phyloP scores from a whole-genome alignment of 345 rosid species.

The Lenwebbia sp. region DNA sequence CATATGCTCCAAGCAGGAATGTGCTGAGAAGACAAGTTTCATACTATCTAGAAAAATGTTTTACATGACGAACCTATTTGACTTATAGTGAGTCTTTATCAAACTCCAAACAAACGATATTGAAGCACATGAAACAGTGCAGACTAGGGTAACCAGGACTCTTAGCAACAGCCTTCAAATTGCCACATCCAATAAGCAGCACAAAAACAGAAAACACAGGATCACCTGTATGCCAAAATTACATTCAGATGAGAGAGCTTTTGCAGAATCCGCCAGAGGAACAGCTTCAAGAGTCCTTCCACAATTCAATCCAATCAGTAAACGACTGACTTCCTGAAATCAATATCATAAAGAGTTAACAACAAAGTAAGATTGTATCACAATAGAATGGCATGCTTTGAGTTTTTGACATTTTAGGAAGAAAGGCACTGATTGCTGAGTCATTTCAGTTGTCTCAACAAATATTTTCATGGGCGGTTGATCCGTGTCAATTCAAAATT shows the following conservation, averaged over 20 bases:
- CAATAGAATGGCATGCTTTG: not conserved
- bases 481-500: no score
- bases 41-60: not conserved
- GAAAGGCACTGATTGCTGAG: not conserved
- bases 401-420: not conserved
- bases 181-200: not conserved
- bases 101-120: not conserved
- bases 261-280: constrained; percentile 37
- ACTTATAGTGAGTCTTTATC: not conserved
- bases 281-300: constrained; percentile 35
- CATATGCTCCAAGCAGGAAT: not conserved
- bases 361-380: not conserved
- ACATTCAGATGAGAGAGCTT: constrained; percentile 39
- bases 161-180: not conserved
- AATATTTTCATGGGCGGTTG: no score
- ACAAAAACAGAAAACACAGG: no score
- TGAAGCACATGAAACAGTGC: not conserved
- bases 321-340: constrained; percentile 69
- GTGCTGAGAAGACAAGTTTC: not conserved
- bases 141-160: not conserved
- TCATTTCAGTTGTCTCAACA: no score
- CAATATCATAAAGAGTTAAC: not conserved
- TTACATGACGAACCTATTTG: not conserved
- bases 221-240: constrained; percentile 71
- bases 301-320: constrained; percentile 57